phyloP scores from a whole-genome alignment of 345 rosid genomes.

The Camelina neglecta region DNA sequence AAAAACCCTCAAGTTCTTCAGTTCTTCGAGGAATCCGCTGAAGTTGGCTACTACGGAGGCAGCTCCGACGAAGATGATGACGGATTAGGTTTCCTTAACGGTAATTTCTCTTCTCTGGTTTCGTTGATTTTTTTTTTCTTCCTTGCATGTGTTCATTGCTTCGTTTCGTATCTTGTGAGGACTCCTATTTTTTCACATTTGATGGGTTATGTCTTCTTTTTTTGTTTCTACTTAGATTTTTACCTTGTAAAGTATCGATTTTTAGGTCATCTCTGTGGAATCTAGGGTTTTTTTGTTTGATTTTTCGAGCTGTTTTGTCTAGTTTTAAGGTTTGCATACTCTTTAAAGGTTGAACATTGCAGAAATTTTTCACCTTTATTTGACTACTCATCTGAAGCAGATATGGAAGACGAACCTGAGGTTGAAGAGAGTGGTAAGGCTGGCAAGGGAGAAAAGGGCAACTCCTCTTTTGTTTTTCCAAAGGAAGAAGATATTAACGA shows the following conservation, averaged over 20 bases:
- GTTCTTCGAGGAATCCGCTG: slow-evolving; percentile 72
- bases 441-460: slow-evolving; percentile 47
- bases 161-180: slow-evolving; percentile 3
- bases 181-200: slow-evolving; percentile 9
- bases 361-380: neutral
- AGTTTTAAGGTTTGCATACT: neutral
- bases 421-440: slow-evolving; percentile 51
- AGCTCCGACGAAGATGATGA: slow-evolving; percentile 53
- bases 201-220: neutral
- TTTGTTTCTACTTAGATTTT: neutral
- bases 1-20: slow-evolving; percentile 58
- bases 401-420: slow-evolving; percentile 56
- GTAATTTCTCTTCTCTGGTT: slow-evolving; percentile 27
- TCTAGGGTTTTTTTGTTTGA: slow-evolving; percentile 36
- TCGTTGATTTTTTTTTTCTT: slow-evolving; percentile 4
- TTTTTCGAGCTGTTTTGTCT: slow-evolving; percentile 10
- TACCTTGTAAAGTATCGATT: neutral
- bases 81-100: slow-evolving; percentile 41
- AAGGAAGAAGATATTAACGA: slow-evolving; percentile 82
- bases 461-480: slow-evolving; percentile 57
- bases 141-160: slow-evolving; percentile 27
- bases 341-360: neutral
- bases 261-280: neutral
- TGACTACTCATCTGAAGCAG: slow-evolving; percentile 43
- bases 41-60: slow-evolving; percentile 48